Evolutionary conservation across 1,284 basidiomycete genomes (phyloP).

Genomic region (Mycosarcoma mackinlayi): DNA sequence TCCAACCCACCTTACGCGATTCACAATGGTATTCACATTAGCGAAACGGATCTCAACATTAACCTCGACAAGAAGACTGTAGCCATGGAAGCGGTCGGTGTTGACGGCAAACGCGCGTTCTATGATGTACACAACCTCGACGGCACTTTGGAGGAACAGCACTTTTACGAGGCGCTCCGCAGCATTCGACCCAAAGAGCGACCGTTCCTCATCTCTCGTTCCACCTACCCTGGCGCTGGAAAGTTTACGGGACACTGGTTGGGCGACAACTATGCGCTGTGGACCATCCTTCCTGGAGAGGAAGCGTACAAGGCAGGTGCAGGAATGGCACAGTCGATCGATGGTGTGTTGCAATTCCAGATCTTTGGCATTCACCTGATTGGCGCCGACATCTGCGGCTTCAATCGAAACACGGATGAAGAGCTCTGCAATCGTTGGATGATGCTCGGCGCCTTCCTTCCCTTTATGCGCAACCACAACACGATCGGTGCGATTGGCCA

Average conservation of each 20-base stretch:
- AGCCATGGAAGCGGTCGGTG: constrained; percentile 69
- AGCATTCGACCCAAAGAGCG: constrained; percentile 44
- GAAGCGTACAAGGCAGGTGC: constrained; percentile 45
- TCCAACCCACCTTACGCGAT: constrained; percentile 74
- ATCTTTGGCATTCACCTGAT: constrained; percentile 68
- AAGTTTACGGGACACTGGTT: constrained; percentile 66
- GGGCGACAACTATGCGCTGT: constrained; percentile 77
- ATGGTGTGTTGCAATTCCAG: constrained; percentile 80
- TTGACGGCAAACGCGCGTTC: constrained; percentile 18
- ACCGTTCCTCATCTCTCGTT: constrained; percentile 56
- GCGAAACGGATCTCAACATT: constrained; percentile 70
- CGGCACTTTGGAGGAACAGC: constrained; percentile 40
- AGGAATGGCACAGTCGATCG: constrained; percentile 72
- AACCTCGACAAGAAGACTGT: constrained; percentile 65
- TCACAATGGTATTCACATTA: constrained; percentile 74
- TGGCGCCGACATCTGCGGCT: constrained; percentile 54
- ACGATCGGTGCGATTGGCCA: constrained; percentile 49
- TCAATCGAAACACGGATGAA: constrained; percentile 77
- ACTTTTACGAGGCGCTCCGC: constrained; percentile 43
- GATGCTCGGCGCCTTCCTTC: constrained; percentile 46
- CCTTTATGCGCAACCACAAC: constrained; percentile 56
- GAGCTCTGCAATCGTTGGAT: constrained; percentile 73
- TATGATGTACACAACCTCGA: constrained; percentile 68
- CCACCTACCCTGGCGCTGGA: constrained; percentile 54
- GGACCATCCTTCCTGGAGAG: constrained; percentile 71